A percentile compares a stretch with the other conserved stretches of the same genome.
Evolutionary conservation across 495 filamentous ascomycete genomes (phyloP).

Genomic region (Cercophora newfieldiana): DNA sequence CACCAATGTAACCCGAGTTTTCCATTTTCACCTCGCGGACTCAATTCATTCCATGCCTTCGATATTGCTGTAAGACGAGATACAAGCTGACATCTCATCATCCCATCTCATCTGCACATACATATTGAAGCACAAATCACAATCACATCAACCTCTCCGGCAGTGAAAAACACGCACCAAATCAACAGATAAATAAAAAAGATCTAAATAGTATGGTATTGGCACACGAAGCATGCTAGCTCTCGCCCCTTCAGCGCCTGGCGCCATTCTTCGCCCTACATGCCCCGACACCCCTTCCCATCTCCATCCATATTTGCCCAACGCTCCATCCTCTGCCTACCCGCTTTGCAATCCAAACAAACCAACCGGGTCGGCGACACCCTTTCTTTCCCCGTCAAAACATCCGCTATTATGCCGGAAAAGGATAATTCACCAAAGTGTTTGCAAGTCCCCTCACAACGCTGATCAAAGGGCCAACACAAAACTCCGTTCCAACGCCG

Average conservation of each 20-base stretch:
- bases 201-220: conserved; percentile 7
- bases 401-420: conserved; percentile 16
- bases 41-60: no score
- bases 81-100: no score
- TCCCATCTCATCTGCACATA: not conserved
- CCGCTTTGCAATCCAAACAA: not conserved
- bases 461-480: not conserved
- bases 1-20: not conserved
- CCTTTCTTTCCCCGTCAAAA: not conserved
- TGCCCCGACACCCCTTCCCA: not conserved
- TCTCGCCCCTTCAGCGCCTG: not conserved
- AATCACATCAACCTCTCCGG: not conserved
- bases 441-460: not conserved
- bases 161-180: not conserved
- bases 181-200: not conserved
- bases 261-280: not conserved
- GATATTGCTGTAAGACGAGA: no score
- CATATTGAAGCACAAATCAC: not conserved
- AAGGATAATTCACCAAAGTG: conserved; percentile 7
- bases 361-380: not conserved
- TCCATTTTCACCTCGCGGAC: no score
- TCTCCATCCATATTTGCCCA: no score
- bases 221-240: conserved; percentile 3
- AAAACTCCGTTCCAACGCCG: not conserved
- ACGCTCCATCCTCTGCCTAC: no score